A percentile compares a stretch with the other conserved stretches of the same genome.
Conservation (phyloP, 1,284 basidiomycete species). For the Pholiota adiposa region DNA sequence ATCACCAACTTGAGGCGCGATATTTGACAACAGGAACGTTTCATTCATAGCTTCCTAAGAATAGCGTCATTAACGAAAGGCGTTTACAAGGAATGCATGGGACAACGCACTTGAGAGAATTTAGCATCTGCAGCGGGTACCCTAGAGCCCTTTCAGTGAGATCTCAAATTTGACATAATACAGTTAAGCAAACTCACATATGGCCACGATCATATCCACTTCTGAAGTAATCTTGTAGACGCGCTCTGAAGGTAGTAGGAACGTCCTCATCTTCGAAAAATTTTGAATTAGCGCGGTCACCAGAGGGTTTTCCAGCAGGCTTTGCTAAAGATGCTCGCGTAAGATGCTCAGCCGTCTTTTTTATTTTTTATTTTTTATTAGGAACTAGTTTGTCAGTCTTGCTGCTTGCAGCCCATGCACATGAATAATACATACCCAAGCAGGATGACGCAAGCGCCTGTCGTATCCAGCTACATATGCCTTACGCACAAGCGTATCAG, state of each 20-base stretch:
- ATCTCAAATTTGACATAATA: not conserved
- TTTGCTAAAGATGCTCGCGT: constrained; percentile 18
- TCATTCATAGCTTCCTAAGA: constrained; percentile 91
- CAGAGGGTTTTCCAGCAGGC: constrained; percentile 43
- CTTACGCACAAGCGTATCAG: constrained; percentile 79
- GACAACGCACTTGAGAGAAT: constrained; percentile 62
- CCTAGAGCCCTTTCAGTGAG: constrained; percentile 44
- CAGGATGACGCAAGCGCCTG: constrained; percentile 86
- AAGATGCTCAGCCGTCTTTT: constrained; percentile 68
- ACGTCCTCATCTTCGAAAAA: constrained; percentile 88
- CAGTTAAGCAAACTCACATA: constrained; percentile 69
- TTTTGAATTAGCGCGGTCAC: constrained; percentile 77
- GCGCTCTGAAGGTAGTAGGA: constrained; percentile 83
- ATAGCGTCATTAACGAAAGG: not conserved
- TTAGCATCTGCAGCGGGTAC: constrained; percentile 99
- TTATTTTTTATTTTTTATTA: not conserved
- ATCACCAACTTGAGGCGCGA: constrained; percentile 96
- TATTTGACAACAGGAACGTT: constrained; percentile 95
- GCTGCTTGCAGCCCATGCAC: not conserved
- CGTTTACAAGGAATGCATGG: not conserved
- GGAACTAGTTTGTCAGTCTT: not conserved
- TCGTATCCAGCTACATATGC: constrained; percentile 94
- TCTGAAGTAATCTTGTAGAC: constrained; percentile 88
- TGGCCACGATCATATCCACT: constrained; percentile 98
- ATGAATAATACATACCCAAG: constrained; percentile 75